Evolutionary conservation across 192 early-diverging fungal genomes (phyloP).

Genomic region (Gaertneriomyces semiglobifer): DNA sequence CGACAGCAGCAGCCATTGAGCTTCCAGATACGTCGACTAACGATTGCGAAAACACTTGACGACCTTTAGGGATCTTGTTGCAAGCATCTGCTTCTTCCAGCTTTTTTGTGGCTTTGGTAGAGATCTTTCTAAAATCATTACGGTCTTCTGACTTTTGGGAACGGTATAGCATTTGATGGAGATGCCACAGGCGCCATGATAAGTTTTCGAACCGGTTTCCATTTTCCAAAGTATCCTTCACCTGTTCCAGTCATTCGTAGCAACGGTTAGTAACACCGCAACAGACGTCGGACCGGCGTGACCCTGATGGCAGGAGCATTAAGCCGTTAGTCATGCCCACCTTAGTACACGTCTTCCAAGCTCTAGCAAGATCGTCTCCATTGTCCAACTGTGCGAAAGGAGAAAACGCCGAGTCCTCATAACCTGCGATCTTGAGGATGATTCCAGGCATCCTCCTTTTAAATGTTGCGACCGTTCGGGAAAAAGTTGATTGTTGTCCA

Average conservation of each 20-base stretch:
- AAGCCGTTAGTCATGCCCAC: conserved; percentile 7
- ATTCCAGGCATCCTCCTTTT: neutral
- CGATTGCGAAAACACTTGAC: no score
- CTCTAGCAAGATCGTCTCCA: conserved; percentile 39
- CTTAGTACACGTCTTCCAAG: conserved; percentile 82
- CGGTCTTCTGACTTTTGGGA: conserved; percentile 5
- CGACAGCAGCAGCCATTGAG: no score
- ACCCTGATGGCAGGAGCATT: no score
- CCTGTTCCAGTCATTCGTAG: conserved; percentile 22
- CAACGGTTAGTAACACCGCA: no score
- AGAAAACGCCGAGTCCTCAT: conserved; percentile 4
- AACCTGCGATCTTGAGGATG: neutral
- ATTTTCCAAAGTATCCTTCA: conserved; percentile 77
- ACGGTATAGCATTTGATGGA: conserved; percentile 47
- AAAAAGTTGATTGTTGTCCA: no score
- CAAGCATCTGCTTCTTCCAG: conserved; percentile 4
- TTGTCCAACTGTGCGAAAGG: conserved; percentile 15
- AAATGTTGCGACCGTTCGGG: no score
- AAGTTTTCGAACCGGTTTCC: conserved; percentile 80
- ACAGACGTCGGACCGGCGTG: no score
- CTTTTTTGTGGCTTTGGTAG: conserved; percentile 14
- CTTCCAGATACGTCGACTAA: no score
- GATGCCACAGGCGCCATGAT: conserved; percentile 82
- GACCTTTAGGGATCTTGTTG: no score
- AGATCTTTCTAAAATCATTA: conserved; percentile 9